A percentile compares a stretch with the other conserved stretches of the same genome.
Evolutionary conservation across 2,329 filamentous ascomycete genomes (phyloP).

Genomic region (Beauveria sp.): DNA sequence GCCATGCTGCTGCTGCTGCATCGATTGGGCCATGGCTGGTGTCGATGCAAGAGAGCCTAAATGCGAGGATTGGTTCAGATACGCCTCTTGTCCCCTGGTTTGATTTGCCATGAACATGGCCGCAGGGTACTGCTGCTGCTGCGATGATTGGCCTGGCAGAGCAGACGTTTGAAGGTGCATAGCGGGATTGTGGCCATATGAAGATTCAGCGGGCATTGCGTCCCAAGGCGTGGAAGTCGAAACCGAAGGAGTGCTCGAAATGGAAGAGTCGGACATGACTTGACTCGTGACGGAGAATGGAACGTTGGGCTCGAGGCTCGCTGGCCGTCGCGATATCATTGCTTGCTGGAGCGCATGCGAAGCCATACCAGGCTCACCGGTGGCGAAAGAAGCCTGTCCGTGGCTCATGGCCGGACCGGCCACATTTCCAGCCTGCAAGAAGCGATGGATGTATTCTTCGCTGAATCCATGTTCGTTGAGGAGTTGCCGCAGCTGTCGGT

Average conservation of each 20-base stretch:
- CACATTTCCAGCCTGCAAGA: slow-evolving; percentile 21
- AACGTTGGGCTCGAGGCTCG: slow-evolving; percentile 20
- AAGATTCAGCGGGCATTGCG: slow-evolving; percentile 10
- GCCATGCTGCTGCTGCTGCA: slow-evolving; percentile 1
- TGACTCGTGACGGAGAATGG: slow-evolving; percentile 24
- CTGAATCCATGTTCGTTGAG: slow-evolving; percentile 50
- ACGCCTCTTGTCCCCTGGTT: not conserved
- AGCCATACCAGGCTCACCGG: slow-evolving; percentile 17
- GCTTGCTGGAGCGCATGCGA: slow-evolving; percentile 30
- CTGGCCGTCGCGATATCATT: slow-evolving; percentile 28
- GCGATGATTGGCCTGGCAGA: not conserved
- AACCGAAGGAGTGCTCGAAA: slow-evolving; percentile 24
- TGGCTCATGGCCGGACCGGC: not conserved
- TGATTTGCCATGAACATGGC: slow-evolving; percentile 2
- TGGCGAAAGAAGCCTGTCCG: not conserved
- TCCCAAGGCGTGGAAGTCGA: slow-evolving; percentile 27
- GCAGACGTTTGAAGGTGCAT: slow-evolving; percentile 1
- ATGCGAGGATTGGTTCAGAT: not conserved
- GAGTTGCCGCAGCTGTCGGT: slow-evolving; percentile 53
- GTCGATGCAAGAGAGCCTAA: not conserved
- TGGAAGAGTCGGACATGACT: slow-evolving; percentile 26
- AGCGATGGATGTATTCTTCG: slow-evolving; percentile 45
- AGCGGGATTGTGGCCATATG: not conserved
- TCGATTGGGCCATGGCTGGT: not conserved
- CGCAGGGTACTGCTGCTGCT: not conserved